A percentile compares a stretch with the other conserved stretches of the same genome.
phyloP scores from a whole-genome alignment of 345 rosid genomes.

The Dovyalis caffra region DNA sequence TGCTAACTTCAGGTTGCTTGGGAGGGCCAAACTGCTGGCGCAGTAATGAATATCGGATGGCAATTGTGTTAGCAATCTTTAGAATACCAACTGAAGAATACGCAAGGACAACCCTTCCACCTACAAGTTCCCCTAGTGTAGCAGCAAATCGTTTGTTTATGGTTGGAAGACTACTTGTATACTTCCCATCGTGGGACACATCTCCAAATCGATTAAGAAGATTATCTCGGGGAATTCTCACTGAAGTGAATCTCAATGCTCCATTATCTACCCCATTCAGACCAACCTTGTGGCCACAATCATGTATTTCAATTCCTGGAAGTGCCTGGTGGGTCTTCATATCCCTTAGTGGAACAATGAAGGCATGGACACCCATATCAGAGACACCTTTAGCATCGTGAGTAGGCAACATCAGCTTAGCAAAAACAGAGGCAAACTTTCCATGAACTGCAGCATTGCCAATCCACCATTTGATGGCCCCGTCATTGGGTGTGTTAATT shows the following conservation, averaged over 20 bases:
- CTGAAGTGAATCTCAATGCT: slow-evolving; percentile 77
- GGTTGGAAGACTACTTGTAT: slow-evolving; percentile 86
- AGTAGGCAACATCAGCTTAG: slow-evolving; percentile 81
- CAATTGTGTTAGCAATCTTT: slow-evolving; percentile 76
- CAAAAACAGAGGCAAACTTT: slow-evolving; percentile 91
- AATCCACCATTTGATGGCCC: slow-evolving; percentile 99
- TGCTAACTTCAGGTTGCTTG: slow-evolving; percentile 91
- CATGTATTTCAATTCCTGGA: slow-evolving; percentile 90
- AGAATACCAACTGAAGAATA: slow-evolving; percentile 85
- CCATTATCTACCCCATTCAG: slow-evolving; percentile 98
- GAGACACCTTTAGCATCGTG: slow-evolving; percentile 66
- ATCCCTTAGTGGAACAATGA: slow-evolving; percentile 93
- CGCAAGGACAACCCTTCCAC: slow-evolving; percentile 93
- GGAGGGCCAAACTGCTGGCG: slow-evolving; percentile 99
- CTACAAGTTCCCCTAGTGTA: slow-evolving; percentile 95
- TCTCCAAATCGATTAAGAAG: slow-evolving; percentile 98
- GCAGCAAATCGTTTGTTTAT: slow-evolving; percentile 95
- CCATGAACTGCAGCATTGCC: slow-evolving; percentile 99
- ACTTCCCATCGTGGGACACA: slow-evolving; percentile 87
- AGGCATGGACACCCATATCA: slow-evolving; percentile 98
- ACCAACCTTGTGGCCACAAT: slow-evolving; percentile 95
- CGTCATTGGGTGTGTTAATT: slow-evolving; percentile 82
- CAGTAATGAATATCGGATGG: slow-evolving; percentile 78
- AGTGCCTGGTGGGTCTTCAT: slow-evolving; percentile 74
- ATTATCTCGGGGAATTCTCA: slow-evolving; percentile 92